A percentile compares a stretch with the other conserved stretches of the same genome.
These are phyloP conservation scores for Thraustochytrium striatum DNA, from an alignment of 352 stramenopile species.

Conservation along the genomic window DNA sequence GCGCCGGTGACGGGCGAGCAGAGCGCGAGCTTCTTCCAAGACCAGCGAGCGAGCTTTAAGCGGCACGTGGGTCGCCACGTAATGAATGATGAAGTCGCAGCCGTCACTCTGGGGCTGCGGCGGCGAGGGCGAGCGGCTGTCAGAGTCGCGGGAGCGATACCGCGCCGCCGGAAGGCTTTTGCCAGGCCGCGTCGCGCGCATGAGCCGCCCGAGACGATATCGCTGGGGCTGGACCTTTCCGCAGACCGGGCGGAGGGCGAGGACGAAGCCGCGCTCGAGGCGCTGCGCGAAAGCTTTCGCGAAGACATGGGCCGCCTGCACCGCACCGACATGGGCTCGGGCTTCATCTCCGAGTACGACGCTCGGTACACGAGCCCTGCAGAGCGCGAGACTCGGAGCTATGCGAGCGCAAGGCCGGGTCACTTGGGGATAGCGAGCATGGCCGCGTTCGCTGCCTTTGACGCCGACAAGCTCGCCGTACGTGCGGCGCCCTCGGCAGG, in stretches of 20 bases:
- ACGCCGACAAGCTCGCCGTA: neutral
- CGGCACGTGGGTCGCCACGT: too few species aligned
- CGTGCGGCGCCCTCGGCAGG: neutral
- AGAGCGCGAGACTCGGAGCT: neutral
- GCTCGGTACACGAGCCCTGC: neutral
- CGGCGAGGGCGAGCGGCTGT: too few species aligned
- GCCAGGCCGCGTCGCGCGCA: neutral
- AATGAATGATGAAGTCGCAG: too few species aligned
- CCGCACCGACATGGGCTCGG: neutral
- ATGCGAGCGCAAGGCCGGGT: neutral
- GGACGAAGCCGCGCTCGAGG: neutral
- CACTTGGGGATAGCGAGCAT: neutral
- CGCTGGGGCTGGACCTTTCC: neutral
- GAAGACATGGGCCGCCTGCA: slow-evolving; percentile 33
- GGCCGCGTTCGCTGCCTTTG: neutral
- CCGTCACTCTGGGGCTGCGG: too few species aligned
- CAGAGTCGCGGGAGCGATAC: neutral
- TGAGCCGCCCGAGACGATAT: neutral
- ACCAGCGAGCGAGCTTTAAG: too few species aligned
- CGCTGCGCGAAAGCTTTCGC: neutral
- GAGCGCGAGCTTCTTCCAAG: slow-evolving; percentile 1
- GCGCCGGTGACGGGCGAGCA: neutral
- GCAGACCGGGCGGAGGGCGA: neutral
- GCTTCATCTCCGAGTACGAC: slow-evolving; percentile 28
- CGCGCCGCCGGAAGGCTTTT: neutral